Conservation (phyloP, 768 basidiomycete species). For the Fistulinella prunicolor region DNA sequence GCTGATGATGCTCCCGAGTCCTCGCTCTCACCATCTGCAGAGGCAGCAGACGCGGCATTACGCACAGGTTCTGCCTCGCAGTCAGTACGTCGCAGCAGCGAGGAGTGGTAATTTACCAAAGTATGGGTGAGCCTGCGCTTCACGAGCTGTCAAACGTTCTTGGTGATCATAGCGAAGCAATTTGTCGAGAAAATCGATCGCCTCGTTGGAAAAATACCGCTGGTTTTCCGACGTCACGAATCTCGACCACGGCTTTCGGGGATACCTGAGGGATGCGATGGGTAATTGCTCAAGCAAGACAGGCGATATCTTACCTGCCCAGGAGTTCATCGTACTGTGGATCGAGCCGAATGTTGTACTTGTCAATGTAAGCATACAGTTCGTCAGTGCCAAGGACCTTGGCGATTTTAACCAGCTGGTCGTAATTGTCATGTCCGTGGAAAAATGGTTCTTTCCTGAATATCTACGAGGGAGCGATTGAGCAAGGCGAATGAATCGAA, state of each 20-base stretch:
- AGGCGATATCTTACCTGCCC: slow-evolving; percentile 54
- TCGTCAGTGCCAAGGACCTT: slow-evolving; percentile 98
- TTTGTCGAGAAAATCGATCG: slow-evolving; percentile 94
- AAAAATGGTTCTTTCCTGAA: slow-evolving; percentile 99
- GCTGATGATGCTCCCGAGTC: slow-evolving; percentile 34
- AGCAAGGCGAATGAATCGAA: not conserved
- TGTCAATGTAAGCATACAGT: slow-evolving; percentile 86
- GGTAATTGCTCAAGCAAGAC: slow-evolving; percentile 8
- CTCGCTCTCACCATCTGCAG: slow-evolving; percentile 64
- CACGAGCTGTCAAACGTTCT: slow-evolving; percentile 90
- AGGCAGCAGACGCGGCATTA: slow-evolving; percentile 40
- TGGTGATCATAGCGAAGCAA: slow-evolving; percentile 96
- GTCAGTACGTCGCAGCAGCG: slow-evolving; percentile 18
- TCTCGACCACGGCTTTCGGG: slow-evolving; percentile 91
- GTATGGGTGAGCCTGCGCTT: slow-evolving; percentile 91
- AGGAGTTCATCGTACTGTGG: slow-evolving; percentile 95
- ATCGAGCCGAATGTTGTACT: slow-evolving; percentile 94
- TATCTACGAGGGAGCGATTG: slow-evolving; percentile 52
- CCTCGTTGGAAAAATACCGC: slow-evolving; percentile 94
- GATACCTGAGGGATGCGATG: slow-evolving; percentile 53
- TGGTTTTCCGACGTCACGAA: slow-evolving; percentile 97
- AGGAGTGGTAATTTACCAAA: slow-evolving; percentile 56
- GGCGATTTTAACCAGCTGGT: slow-evolving; percentile 96
- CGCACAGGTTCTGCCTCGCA: slow-evolving; percentile 62
- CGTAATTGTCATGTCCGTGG: slow-evolving; percentile 98